Evolutionary conservation across 2,329 filamentous ascomycete genomes (phyloP).

Genomic region (Ramularia endophylla): DNA sequence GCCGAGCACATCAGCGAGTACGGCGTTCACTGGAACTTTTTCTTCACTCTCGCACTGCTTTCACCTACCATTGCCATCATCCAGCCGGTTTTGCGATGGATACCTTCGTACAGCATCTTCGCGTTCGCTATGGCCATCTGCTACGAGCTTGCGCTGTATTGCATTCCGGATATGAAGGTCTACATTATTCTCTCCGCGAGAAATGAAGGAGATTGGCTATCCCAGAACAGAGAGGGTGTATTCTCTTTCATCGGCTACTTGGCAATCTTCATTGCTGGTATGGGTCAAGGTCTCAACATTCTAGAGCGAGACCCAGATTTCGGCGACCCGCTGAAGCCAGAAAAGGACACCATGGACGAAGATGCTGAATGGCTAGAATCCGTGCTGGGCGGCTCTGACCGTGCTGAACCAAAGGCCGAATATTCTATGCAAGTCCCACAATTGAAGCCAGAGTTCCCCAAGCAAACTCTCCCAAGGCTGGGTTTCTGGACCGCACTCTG

Average conservation of each 20-base stretch:
- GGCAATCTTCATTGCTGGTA: slow-evolving; percentile 87
- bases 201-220: slow-evolving; percentile 59
- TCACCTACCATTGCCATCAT: slow-evolving; percentile 84
- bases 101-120: slow-evolving; percentile 73
- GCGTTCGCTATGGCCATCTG: slow-evolving; percentile 60
- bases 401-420: slow-evolving; percentile 2
- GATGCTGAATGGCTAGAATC: slow-evolving; percentile 33
- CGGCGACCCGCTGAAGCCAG: slow-evolving; percentile 10
- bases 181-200: slow-evolving; percentile 81
- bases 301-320: slow-evolving; percentile 51
- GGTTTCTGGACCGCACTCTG: slow-evolving; percentile 61
- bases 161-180: slow-evolving; percentile 63
- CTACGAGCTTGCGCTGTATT: slow-evolving; percentile 74
- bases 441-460: slow-evolving; percentile 23
- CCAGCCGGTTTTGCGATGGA: slow-evolving; percentile 61
- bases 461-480: slow-evolving; percentile 44
- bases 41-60: slow-evolving; percentile 87
- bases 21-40: slow-evolving; percentile 99
- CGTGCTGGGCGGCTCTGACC: slow-evolving; percentile 24
- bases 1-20: slow-evolving; percentile 97
- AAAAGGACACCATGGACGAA: slow-evolving; percentile 26
- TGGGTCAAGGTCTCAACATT: slow-evolving; percentile 73
- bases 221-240: slow-evolving; percentile 90
- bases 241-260: slow-evolving; percentile 93
- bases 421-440: slow-evolving; percentile 16